These are phyloP conservation scores for Salinomyces thailandicus DNA, from an alignment of 2,329 filamentous ascomycete genomes.

Conservation along the genomic window DNA sequence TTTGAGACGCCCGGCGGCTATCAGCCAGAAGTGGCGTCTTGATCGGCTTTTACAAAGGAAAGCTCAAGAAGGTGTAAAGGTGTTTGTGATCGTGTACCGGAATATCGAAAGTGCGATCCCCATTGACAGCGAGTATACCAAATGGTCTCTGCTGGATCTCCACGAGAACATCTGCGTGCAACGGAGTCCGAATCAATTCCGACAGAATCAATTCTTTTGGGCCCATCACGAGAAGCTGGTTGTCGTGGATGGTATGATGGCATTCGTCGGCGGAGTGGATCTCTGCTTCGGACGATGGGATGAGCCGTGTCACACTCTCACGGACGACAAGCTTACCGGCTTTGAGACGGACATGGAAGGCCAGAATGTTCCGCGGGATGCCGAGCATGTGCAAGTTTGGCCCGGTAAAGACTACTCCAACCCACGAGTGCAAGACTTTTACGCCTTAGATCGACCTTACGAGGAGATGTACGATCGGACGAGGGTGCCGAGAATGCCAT, in stretches of 20 bases:
- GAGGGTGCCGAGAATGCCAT: slow-evolving; percentile 86
- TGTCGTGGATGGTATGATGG: slow-evolving; percentile 89
- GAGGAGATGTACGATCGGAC: slow-evolving; percentile 97
- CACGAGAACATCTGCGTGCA: slow-evolving; percentile 96
- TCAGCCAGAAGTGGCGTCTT: slow-evolving; percentile 95
- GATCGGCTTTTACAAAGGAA: slow-evolving; percentile 90
- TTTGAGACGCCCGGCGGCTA: slow-evolving; percentile 82
- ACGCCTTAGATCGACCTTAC: slow-evolving; percentile 82
- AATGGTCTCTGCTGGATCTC: slow-evolving; percentile 87
- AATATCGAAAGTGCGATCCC: slow-evolving; percentile 96
- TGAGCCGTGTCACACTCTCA: slow-evolving; percentile 80
- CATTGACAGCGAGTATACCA: slow-evolving; percentile 97
- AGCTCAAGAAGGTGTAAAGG: slow-evolving; percentile 87
- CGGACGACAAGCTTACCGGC: slow-evolving; percentile 88
- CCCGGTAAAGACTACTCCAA: slow-evolving; percentile 98
- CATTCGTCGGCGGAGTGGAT: slow-evolving; percentile 91
- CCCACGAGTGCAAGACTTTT: slow-evolving; percentile 90
- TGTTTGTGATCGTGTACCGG: slow-evolving; percentile 94
- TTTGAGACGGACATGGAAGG: slow-evolving; percentile 58
- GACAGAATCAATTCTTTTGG: slow-evolving; percentile 99
- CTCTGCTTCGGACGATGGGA: slow-evolving; percentile 97
- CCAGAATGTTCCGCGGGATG: slow-evolving; percentile 64
- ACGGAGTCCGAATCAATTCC: slow-evolving; percentile 91
- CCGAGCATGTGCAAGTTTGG: slow-evolving; percentile 91
- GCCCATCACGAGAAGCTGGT: slow-evolving; percentile 98